Percentiles rank a stretch among this genome's conserved stretches.
These are phyloP conservation scores for Poteriospumella lacustris DNA, from an alignment of 108 stramenopile species.

Conservation along the genomic window DNA sequence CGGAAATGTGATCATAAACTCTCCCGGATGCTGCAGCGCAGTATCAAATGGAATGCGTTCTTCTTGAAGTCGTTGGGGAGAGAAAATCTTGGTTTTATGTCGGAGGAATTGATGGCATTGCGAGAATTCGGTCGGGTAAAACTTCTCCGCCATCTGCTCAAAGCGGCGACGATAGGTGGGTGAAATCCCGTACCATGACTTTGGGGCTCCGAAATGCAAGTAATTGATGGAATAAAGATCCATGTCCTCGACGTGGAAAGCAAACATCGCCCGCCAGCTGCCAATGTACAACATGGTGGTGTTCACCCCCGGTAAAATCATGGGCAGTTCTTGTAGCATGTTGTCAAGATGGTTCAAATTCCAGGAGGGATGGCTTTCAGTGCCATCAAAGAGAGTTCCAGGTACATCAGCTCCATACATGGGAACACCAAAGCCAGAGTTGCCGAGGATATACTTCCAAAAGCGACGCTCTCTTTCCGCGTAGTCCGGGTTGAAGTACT, in stretches of 20 bases:
- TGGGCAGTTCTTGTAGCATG: constrained; percentile 33
- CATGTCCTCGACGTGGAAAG: constrained; percentile 93
- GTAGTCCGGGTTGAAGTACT: too few relatives aligned
- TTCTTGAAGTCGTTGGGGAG: constrained; percentile 73
- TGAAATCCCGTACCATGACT: constrained; percentile 92
- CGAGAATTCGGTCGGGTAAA: constrained; percentile 61
- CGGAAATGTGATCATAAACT: constrained; percentile 91
- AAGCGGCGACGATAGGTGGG: constrained; percentile 71
- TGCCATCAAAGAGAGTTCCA: constrained; percentile 74
- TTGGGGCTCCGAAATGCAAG: constrained; percentile 90
- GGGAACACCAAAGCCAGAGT: constrained; percentile 27
- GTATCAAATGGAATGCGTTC: constrained; percentile 82
- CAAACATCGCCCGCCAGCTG: constrained; percentile 60
- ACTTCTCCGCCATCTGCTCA: constrained; percentile 62
- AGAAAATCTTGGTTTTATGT: constrained; percentile 85
- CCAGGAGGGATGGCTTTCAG: constrained; percentile 71
- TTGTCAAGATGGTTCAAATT: constrained; percentile 60
- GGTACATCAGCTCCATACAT: constrained; percentile 90
- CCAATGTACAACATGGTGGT: constrained; percentile 60
- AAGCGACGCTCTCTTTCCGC: constrained; percentile 15
- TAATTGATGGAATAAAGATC: constrained; percentile 95
- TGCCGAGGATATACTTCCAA: neutral
- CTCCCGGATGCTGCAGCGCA: constrained; percentile 85
- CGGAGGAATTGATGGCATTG: constrained; percentile 82
- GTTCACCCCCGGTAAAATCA: constrained; percentile 50